A percentile compares a stretch with the other conserved stretches of the same genome.
These are phyloP conservation scores for Neopestalotiopsis sp. DNA, from an alignment of 2,329 filamentous ascomycete genomes.

Conservation along the genomic window DNA sequence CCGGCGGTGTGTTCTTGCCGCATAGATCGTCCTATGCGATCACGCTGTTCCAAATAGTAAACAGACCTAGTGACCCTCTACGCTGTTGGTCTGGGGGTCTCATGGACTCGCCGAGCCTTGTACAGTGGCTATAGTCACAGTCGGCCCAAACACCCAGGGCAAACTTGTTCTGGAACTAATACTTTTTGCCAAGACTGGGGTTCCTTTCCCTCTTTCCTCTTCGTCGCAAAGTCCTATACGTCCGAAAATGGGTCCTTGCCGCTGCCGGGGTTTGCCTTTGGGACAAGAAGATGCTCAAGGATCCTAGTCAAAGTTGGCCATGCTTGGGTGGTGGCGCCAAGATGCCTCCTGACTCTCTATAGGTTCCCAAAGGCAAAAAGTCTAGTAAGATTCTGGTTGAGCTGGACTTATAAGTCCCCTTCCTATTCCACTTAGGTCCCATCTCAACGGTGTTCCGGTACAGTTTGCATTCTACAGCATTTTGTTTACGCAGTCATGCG, in stretches of 20 bases:
- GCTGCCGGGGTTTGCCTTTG: background rate
- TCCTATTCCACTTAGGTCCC: background rate
- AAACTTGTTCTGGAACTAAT: slow-evolving; percentile 2
- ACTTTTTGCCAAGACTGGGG: background rate
- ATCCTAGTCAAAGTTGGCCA: slow-evolving; percentile 3
- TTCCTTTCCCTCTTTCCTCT: background rate
- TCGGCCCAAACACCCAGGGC: slow-evolving; percentile 8
- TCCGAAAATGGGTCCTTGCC: background rate
- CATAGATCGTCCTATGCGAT: slow-evolving; percentile 3
- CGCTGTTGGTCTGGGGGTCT: background rate
- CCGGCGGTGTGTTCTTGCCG: background rate
- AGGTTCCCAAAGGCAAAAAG: background rate
- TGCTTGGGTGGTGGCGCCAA: background rate
- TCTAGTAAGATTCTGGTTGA: background rate
- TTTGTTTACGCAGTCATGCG: slow-evolving; percentile 28
- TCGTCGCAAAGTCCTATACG: slow-evolving; percentile 10
- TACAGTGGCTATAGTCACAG: slow-evolving; percentile 9
- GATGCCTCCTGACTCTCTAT: slow-evolving; percentile 4
- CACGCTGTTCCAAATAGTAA: slow-evolving; percentile 1
- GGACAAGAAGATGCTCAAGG: background rate
- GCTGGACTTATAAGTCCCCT: slow-evolving; percentile 12
- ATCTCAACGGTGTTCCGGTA: background rate
- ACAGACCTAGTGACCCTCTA: slow-evolving; percentile 13
- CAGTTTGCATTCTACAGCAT: background rate
- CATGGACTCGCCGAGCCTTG: background rate